phyloP scores from a whole-genome alignment of 2,329 filamentous ascomycete genomes.

The Penicillium sp. region DNA sequence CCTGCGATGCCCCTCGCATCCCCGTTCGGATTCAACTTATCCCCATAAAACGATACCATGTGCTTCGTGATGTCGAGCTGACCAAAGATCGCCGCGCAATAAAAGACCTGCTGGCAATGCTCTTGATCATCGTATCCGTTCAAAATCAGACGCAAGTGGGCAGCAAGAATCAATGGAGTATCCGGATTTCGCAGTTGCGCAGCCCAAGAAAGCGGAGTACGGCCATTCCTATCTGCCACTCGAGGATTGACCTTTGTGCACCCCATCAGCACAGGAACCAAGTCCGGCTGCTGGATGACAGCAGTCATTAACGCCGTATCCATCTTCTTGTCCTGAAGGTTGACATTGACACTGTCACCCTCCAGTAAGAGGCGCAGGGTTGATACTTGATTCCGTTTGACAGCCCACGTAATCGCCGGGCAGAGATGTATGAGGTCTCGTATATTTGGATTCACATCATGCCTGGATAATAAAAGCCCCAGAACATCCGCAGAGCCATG shows the following conservation, averaged over 20 bases:
- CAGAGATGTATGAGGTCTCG: slow-evolving; percentile 22
- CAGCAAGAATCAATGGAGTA: slow-evolving; percentile 17
- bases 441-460: slow-evolving; percentile 20
- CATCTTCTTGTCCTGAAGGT: slow-evolving; percentile 22
- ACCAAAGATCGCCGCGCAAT: slow-evolving; percentile 22
- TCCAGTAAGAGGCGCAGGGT: slow-evolving; percentile 18
- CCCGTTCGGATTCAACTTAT: slow-evolving; percentile 21
- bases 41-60: slow-evolving; percentile 19
- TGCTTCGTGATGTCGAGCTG: slow-evolving; percentile 22
- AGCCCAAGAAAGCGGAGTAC: slow-evolving; percentile 18
- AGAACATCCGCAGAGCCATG: slow-evolving; percentile 14
- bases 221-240: slow-evolving; percentile 17
- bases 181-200: slow-evolving; percentile 6
- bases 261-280: slow-evolving; percentile 13
- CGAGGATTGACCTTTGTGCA: slow-evolving; percentile 17
- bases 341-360: slow-evolving; percentile 20
- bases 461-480: slow-evolving; percentile 10
- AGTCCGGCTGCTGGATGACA: slow-evolving; percentile 7
- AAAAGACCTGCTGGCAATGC: slow-evolving; percentile 26
- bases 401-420: slow-evolving; percentile 23
- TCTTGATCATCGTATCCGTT: slow-evolving; percentile 12
- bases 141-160: slow-evolving; percentile 20
- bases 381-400: slow-evolving; percentile 10
- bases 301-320: slow-evolving; percentile 22
- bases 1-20: slow-evolving; percentile 3